A percentile compares a stretch with the other conserved stretches of the same genome.
These are phyloP conservation scores for Phycomyces blakesleeanus DNA, from an alignment of 192 early-diverging fungal genomes.

Conservation along the genomic window DNA sequence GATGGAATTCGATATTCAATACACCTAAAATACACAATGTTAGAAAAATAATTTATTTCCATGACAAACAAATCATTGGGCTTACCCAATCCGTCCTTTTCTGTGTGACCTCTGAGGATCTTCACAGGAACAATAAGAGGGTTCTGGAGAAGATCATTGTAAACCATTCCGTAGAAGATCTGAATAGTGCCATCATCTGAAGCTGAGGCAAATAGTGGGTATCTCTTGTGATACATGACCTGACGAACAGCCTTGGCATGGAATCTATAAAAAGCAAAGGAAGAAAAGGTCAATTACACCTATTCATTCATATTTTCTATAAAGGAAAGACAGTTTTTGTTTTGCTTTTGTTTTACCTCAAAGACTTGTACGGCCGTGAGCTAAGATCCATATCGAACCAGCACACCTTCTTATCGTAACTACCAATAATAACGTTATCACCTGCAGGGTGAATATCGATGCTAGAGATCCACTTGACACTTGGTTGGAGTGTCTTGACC, in stretches of 20 bases:
- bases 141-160: slow-evolving; percentile 92
- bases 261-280: no score
- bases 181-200: slow-evolving; percentile 92
- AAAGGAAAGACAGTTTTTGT: no score
- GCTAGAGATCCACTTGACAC: slow-evolving; percentile 93
- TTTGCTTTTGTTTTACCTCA: slow-evolving; percentile 60
- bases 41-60: not conserved
- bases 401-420: slow-evolving; percentile 89
- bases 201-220: slow-evolving; percentile 91
- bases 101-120: slow-evolving; percentile 74
- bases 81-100: slow-evolving; percentile 67
- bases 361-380: slow-evolving; percentile 87
- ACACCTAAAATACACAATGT: slow-evolving; percentile 21
- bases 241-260: slow-evolving; percentile 87
- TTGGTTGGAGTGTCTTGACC: slow-evolving; percentile 77
- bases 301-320: no score
- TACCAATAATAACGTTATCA: slow-evolving; percentile 94
- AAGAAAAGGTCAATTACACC: no score
- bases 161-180: slow-evolving; percentile 98
- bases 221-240: slow-evolving; percentile 79
- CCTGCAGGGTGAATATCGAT: slow-evolving; percentile 92
- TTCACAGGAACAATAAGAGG: slow-evolving; percentile 98
- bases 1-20: slow-evolving; percentile 76
- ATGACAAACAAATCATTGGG: not conserved
- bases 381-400: slow-evolving; percentile 98